Base-by-base conservation (phyloP, 192 early-diverging fungal genomes). In the Dissophora globulifera region DNA sequence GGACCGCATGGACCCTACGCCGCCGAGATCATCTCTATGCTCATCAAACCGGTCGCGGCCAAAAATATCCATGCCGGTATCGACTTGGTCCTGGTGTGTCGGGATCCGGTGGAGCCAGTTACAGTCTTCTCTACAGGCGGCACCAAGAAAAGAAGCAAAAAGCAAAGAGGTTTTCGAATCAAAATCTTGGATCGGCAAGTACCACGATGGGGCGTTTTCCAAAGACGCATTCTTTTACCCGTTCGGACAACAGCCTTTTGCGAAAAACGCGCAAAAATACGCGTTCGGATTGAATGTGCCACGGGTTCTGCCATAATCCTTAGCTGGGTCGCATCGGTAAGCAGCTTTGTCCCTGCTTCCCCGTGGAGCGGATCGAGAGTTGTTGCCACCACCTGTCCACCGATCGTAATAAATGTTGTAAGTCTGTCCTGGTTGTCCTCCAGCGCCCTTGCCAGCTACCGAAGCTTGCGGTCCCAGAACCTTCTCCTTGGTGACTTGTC, bases 191-290 rank as follows among this genome's bases (percentile, higher is more conserved):
- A 19, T 46, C 13, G 13, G 35, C 35, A 38, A 38, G n/a, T n/a
- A n/a, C n/a, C n/a, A n/a, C n/a, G n/a, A n/a, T n/a, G n/a, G n/a
- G n/a, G n/a, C n/a, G n/a, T n/a, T n/a, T n/a, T n/a, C n/a, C n/a
- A n/a, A n/a, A n/a, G n/a, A n/a, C n/a, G n/a, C n/a, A n/a, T n/a
- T n/a, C n/a, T n/a, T n/a, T 26, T 78, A 82, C 81, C 94, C 94
- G 49, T 87, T 85, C 33, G 86, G 80, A 78, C 94, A 96, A 70
- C 85, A 87, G 6, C 93, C 94, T 33, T 88, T 81, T 0, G 93
- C 91, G 84, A 96, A 96, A 65, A 93, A 92, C 17, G 93, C 67
- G 75, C 94, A 96, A 63, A 96, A 95, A 46, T 83, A 85, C 17
- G 86, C 78, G 25, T 84, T 81, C 8, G 83, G 86, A 46, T 88